These are phyloP conservation scores for Lumnitzera littorea DNA, from an alignment of 345 rosid genomes.

Conservation along the genomic window DNA sequence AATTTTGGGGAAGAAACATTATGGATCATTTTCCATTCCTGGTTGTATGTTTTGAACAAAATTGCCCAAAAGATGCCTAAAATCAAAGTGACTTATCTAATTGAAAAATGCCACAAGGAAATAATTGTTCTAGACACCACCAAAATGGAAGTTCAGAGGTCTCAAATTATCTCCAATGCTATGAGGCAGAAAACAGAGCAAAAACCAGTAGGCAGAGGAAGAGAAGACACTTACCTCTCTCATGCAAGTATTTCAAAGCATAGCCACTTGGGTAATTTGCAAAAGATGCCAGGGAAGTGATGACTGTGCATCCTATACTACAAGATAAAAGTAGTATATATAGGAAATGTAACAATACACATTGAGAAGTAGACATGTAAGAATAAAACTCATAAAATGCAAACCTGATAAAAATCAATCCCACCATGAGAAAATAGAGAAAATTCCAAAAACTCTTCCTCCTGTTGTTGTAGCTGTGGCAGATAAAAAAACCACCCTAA, in stretches of 20 bases:
- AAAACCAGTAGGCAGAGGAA: neutral
- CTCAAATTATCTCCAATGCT: too few relatives aligned
- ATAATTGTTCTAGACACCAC: too few relatives aligned
- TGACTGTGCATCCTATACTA: slow-evolving; percentile 80
- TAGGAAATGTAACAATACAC: neutral
- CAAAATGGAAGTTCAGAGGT: too few relatives aligned
- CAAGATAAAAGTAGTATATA: slow-evolving; percentile 28
- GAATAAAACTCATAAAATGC: slow-evolving; percentile 11
- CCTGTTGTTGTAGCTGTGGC: slow-evolving; percentile 74
- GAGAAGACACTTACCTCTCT: slow-evolving; percentile 46
- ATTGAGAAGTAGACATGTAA: neutral
- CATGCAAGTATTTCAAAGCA: slow-evolving; percentile 77
- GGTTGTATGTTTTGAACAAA: too few relatives aligned
- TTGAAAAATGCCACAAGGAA: too few relatives aligned
- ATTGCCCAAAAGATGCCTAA: neutral
- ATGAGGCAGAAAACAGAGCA: neutral
- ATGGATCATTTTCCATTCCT: too few relatives aligned
- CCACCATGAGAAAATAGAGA: slow-evolving; percentile 50
- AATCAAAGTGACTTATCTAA: slow-evolving; percentile 1
- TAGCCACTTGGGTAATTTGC: slow-evolving; percentile 88
- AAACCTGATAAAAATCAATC: slow-evolving; percentile 66
- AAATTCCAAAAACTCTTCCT: slow-evolving; percentile 73
- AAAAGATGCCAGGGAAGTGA: slow-evolving; percentile 78
- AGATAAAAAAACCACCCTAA: slow-evolving; percentile 7
- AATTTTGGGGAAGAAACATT: too few relatives aligned